A percentile compares a stretch with the other conserved stretches of the same genome.
Conservation (phyloP, 2,329 filamentous ascomycete genomes). For the Hansfordia pulvinata region DNA sequence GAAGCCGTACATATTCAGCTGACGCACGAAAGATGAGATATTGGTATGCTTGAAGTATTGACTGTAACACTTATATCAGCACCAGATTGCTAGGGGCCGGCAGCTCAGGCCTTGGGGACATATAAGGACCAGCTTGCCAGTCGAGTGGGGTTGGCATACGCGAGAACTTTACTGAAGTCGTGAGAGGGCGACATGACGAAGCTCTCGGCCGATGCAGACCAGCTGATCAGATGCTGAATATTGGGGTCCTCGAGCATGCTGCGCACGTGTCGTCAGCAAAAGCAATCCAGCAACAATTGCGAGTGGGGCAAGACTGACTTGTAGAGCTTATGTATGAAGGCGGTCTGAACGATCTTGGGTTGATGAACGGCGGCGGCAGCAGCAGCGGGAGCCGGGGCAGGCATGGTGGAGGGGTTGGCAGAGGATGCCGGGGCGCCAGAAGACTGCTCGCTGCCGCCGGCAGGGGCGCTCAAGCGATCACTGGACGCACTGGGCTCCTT, state of each 20-base stretch:
- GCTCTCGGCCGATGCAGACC: slow-evolving; percentile 87
- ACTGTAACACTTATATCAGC: slow-evolving; percentile 32
- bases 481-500: not conserved
- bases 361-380: slow-evolving; percentile 71
- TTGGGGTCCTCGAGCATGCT: slow-evolving; percentile 94
- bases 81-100: slow-evolving; percentile 3
- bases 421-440: not conserved
- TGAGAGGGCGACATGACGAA: slow-evolving; percentile 98
- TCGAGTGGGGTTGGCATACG: slow-evolving; percentile 46
- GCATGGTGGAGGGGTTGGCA: not conserved
- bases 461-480: not conserved
- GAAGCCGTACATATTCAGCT: slow-evolving; percentile 99
- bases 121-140: slow-evolving; percentile 9
- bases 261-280: slow-evolving; percentile 9
- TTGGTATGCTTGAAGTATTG: slow-evolving; percentile 99
- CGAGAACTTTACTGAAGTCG: slow-evolving; percentile 95
- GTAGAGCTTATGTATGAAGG: slow-evolving; percentile 98
- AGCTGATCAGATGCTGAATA: slow-evolving; percentile 93
- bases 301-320: slow-evolving; percentile 47
- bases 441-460: too few species aligned
- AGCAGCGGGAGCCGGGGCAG: slow-evolving; percentile 31
- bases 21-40: slow-evolving; percentile 93
- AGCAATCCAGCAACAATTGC: not conserved
- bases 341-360: slow-evolving; percentile 95
- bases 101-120: not conserved